A percentile compares a stretch with the other conserved stretches of the same genome.
phyloP scores from a whole-genome alignment of 192 early-diverging fungal species.

The Entophlyctis luteolus region DNA sequence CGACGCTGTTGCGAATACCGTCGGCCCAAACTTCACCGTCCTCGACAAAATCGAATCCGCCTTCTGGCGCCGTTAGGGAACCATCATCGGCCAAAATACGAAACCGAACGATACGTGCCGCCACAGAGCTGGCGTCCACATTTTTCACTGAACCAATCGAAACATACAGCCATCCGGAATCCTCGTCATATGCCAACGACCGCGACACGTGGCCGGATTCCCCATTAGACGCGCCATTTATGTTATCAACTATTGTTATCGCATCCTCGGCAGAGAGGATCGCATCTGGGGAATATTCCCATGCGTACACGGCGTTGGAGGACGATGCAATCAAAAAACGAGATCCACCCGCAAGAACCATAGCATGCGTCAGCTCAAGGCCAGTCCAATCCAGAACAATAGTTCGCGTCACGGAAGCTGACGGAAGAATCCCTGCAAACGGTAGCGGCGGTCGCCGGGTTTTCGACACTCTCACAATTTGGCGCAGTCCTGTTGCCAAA shows the following conservation, averaged over 20 bases:
- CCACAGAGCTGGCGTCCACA: constrained; percentile 29
- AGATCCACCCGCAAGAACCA: constrained; percentile 13
- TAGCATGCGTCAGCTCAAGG: constrained; percentile 30
- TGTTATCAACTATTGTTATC: constrained; percentile 29
- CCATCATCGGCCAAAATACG: background rate
- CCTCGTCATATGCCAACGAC: constrained; percentile 21
- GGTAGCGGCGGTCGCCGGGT: background rate
- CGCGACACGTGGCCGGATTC: constrained; percentile 30
- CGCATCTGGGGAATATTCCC: constrained; percentile 3
- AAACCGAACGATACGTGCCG: constrained; percentile 30
- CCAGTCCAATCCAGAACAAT: constrained; percentile 19
- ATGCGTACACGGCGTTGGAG: constrained; percentile 29
- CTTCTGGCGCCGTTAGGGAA: background rate
- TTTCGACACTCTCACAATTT: background rate
- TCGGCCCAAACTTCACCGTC: constrained; percentile 34
- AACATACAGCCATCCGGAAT: constrained; percentile 31
- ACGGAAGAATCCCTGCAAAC: background rate
- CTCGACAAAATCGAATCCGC: constrained; percentile 13
- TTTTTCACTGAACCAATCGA: constrained; percentile 30
- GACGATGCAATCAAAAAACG: constrained; percentile 31
- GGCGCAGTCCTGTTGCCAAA: background rate
- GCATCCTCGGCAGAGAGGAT: background rate
- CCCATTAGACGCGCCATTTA: constrained; percentile 26
- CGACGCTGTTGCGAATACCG: constrained; percentile 39
- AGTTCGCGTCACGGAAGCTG: background rate